Evolutionary conservation across 495 filamentous ascomycete species (phyloP).

Genomic region (Neurospora sp.): DNA sequence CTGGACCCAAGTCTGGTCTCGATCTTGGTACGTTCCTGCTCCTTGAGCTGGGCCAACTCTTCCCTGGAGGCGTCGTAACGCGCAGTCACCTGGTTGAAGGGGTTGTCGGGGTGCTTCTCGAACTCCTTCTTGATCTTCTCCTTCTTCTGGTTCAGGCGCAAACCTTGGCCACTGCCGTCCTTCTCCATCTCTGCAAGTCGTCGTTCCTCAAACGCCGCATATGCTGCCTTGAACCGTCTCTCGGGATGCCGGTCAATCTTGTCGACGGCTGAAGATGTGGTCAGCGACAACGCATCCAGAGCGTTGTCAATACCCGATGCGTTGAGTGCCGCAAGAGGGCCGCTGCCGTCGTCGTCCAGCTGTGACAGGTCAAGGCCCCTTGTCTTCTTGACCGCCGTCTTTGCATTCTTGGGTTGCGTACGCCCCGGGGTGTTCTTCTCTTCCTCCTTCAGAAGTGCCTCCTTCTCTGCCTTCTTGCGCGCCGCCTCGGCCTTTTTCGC

Average conservation of each 20-base stretch:
- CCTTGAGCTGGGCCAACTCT: slow-evolving; percentile 57
- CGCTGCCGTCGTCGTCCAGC: slow-evolving; percentile 45
- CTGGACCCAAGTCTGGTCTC: slow-evolving; percentile 53
- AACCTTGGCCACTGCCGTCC: slow-evolving; percentile 58
- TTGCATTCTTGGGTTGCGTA: slow-evolving; percentile 46
- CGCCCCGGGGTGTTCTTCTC: slow-evolving; percentile 61
- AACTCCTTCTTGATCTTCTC: slow-evolving; percentile 82
- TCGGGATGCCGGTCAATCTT: slow-evolving; percentile 85
- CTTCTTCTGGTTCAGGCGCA: slow-evolving; percentile 70
- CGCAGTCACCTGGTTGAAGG: slow-evolving; percentile 73
- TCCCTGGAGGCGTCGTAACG: slow-evolving; percentile 67
- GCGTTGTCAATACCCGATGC: slow-evolving; percentile 86
- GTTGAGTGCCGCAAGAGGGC: slow-evolving; percentile 46
- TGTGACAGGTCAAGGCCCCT: slow-evolving; percentile 61
- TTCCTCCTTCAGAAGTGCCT: slow-evolving; percentile 74
- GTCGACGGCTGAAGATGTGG: slow-evolving; percentile 34
- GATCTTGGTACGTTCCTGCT: slow-evolving; percentile 61
- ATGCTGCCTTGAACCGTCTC: slow-evolving; percentile 77
- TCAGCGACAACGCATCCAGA: slow-evolving; percentile 69
- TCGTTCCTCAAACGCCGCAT: slow-evolving; percentile 76
- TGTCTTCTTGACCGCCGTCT: slow-evolving; percentile 57
- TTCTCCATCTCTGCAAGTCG: slow-evolving; percentile 73
- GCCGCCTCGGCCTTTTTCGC: slow-evolving; percentile 79
- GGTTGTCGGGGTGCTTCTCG: slow-evolving; percentile 81
- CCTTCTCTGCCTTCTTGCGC: slow-evolving; percentile 79